Conservation (phyloP, 2,329 filamentous ascomycete genomes). For the Scedosporium apiospermum region DNA sequence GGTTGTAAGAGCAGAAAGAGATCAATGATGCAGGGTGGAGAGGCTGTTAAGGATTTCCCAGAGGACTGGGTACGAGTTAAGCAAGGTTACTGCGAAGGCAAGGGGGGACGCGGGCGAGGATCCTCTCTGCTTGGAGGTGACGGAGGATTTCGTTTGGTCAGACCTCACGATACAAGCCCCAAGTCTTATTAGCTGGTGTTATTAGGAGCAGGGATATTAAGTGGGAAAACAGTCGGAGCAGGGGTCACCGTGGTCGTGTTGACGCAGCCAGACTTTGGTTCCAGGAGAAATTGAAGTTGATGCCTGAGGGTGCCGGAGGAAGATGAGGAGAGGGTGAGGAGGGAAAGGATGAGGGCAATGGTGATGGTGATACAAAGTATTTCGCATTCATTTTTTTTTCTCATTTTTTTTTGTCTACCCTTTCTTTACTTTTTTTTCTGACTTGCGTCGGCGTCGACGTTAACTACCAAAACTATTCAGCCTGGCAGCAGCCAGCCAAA, state of each 20-base stretch:
- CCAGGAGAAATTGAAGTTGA: neutral
- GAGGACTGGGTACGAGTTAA: neutral
- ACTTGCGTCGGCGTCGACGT: neutral
- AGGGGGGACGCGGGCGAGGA: neutral
- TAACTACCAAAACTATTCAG: neutral
- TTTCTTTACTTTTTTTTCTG: neutral
- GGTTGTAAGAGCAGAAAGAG: neutral
- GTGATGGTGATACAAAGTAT: neutral
- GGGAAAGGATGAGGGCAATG: neutral
- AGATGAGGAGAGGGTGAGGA: neutral
- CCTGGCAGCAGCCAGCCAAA: neutral
- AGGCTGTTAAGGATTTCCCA: conserved; percentile 1
- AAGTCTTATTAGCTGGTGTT: neutral
- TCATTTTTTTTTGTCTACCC: neutral
- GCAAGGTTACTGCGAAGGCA: neutral
- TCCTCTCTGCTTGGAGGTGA: neutral
- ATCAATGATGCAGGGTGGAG: neutral
- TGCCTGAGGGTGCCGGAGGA: neutral
- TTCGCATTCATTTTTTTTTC: neutral
- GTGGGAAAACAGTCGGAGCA: conserved; percentile 1
- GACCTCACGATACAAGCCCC: neutral
- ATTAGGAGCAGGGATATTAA: conserved; percentile 4
- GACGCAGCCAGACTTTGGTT: neutral
- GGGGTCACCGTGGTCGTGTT: neutral
- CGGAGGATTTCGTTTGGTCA: conserved; percentile 2